phyloP scores from a whole-genome alignment of 139 green algal species.

The Ulvella scutata region DNA sequence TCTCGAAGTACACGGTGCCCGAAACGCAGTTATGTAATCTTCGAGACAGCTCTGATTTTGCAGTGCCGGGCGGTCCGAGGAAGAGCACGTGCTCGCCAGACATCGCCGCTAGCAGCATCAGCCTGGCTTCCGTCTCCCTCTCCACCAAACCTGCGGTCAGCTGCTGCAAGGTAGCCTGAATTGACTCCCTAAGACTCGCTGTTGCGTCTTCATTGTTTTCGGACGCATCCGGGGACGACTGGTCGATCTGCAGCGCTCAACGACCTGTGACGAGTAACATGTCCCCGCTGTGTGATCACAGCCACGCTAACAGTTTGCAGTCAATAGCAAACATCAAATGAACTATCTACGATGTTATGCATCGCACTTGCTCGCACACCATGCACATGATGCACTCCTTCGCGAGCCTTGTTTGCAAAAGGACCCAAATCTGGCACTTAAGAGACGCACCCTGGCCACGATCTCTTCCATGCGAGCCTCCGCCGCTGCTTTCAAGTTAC shows the following conservation, averaged over 20 bases:
- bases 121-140: constrained; percentile 65
- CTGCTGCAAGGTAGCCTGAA: constrained; percentile 5
- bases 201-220: neutral
- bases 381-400: too few relatives aligned
- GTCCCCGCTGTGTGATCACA: too few relatives aligned
- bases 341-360: too few relatives aligned
- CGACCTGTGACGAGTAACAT: too few relatives aligned
- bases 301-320: too few relatives aligned
- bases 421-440: too few relatives aligned
- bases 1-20: constrained; percentile 69
- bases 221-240: neutral
- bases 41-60: constrained; percentile 75
- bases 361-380: too few relatives aligned
- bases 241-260: neutral
- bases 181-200: neutral
- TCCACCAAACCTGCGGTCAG: constrained; percentile 67
- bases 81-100: constrained; percentile 77
- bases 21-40: constrained; percentile 43
- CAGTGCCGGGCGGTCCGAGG: constrained; percentile 64
- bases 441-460: neutral
- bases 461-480: neutral
- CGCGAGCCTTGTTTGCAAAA: too few relatives aligned
- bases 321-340: too few relatives aligned
- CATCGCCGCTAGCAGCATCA: constrained; percentile 79
- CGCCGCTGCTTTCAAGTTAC: too few relatives aligned